A percentile compares a stretch with the other conserved stretches of the same genome.
Evolutionary conservation across 345 rosid genomes (phyloP).

Genomic region (Euclidium syriacum): DNA sequence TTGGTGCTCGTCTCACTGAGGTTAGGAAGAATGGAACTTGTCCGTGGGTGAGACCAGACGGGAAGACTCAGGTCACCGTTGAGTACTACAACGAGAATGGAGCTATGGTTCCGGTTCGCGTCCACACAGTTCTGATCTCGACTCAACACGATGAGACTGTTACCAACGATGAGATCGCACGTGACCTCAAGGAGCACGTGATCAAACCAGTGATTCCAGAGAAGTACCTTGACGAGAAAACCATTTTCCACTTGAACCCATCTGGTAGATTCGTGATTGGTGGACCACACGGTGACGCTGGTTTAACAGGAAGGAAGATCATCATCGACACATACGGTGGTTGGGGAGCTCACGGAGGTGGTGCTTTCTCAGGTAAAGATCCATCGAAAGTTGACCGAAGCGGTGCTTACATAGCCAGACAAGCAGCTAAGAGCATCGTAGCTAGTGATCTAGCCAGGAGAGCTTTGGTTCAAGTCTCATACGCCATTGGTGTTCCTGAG

Average conservation of each 20-base stretch:
- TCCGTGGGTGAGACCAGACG: conserved; percentile 71
- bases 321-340: conserved; percentile 75
- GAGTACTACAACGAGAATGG: conserved; percentile 68
- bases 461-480: conserved; percentile 66
- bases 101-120: conserved; percentile 74
- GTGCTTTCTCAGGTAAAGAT: conserved; percentile 79
- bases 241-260: conserved; percentile 85
- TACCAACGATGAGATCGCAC: conserved; percentile 72
- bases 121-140: conserved; percentile 74
- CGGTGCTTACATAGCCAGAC: conserved; percentile 78
- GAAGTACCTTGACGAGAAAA: conserved; percentile 78
- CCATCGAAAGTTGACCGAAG: conserved; percentile 77
- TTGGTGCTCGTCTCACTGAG: conserved; percentile 70
- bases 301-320: conserved; percentile 73
- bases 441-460: conserved; percentile 64
- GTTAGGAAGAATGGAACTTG: conserved; percentile 75
- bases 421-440: conserved; percentile 82
- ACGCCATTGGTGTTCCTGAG: conserved; percentile 71
- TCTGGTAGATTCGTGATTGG: conserved; percentile 80
- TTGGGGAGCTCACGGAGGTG: conserved; percentile 83
- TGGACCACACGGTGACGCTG: conserved; percentile 77
- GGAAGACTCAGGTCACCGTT: conserved; percentile 78
- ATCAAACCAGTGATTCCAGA: conserved; percentile 69
- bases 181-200: conserved; percentile 80
- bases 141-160: conserved; percentile 76